Base-by-base conservation (phyloP, 768 basidiomycete species). In the Collybia sp. region DNA sequence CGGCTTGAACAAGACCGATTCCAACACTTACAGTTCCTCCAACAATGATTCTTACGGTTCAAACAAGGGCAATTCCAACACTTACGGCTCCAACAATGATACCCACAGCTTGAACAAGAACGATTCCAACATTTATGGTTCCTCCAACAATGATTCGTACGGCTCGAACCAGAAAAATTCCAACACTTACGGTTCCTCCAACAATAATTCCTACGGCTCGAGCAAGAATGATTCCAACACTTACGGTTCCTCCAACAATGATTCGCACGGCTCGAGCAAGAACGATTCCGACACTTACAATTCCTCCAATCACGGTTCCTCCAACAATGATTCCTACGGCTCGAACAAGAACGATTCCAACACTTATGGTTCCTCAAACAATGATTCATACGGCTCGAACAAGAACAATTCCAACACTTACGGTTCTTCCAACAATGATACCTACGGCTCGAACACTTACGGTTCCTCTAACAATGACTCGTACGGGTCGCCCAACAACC, bases 21-120 rank as follows among this genome's bases (percentile, higher is more conserved):
- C 57, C 32, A 56, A 60, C 15, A 46, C 51, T 33, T 47, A 44
- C 15, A 58, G 58, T 4, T 52, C 51, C 6, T 45, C 54, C 34
- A 54, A 59, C 46, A 50, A 56, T 38, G 52, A 59, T 31, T 54
- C 51, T 1, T 58, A 61, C 37, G 62, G 58, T 19, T 59, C 58
- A 15, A 58, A 56, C 8, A 25, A 25, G 25, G 25, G 25, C 25
- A n/a, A n/a, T n/a, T 25, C 13, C 36, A 55, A 53, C 43, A 50
- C 52, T 1, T 59, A 59, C 48, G 52, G 57, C 33, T 59, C 60
- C 11, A 42, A 41, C 46, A 56, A 49, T 18, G 35, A 37, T 10
- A 37, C 35, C 35, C 10, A 37, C 10, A 10, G 35, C 4, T 37
- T 10, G 13, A 18, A 18, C n/a, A 37, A 37, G 4, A 37, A 37